Evolutionary conservation across 768 basidiomycete species (phyloP), one percentile per base, ranked within the genome.

Genomic region (Termitomyces sp.): DNA sequence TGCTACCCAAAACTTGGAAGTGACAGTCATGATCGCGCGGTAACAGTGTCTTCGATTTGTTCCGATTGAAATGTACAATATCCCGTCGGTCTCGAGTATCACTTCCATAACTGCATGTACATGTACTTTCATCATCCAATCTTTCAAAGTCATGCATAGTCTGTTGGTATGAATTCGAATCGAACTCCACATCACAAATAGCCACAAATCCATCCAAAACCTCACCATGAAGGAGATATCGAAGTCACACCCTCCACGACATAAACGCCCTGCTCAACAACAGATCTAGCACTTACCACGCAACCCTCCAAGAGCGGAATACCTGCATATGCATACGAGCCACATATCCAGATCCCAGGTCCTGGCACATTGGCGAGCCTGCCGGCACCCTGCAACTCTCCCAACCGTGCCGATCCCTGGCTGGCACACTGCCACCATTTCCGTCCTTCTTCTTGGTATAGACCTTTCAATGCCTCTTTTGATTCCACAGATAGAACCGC

Each of bases 271-370:
- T 80, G 70, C 57, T 79, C 76, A 6, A 78, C 75, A 6, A 87
- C 84, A 50, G 77, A 77, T 68, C 78, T 76, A n/a, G 88, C 87
- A 64, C 88, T 88, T 20, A 80, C 80, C 13, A 91, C 90, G 68
- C 91, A 93, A 2, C 89, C 89, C 66, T 93, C 91, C 50, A 93
- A 71, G 55, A 93, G 69, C 9, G 90, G 91, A 49, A 92, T 89
- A 0, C 91, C 90, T 18, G 78, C 72, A 65, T 83, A 80, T 15
- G 84, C 86, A 68, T 87, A 92, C 18, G 84, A 81, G 1, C 90
- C 90, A 59, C 82, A 85, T n/a, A 91, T 73, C 83, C 87, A 88
- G 7, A 91, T 69, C 1, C 84, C 83, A 1, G 83, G 75, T 20
- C 66, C 68, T 46, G 63, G 58, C 22, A 67, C 65, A 27, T 70